Base-by-base conservation (phyloP, 1,139 yeast genomes). In the Yamadazyma buinensis region DNA sequence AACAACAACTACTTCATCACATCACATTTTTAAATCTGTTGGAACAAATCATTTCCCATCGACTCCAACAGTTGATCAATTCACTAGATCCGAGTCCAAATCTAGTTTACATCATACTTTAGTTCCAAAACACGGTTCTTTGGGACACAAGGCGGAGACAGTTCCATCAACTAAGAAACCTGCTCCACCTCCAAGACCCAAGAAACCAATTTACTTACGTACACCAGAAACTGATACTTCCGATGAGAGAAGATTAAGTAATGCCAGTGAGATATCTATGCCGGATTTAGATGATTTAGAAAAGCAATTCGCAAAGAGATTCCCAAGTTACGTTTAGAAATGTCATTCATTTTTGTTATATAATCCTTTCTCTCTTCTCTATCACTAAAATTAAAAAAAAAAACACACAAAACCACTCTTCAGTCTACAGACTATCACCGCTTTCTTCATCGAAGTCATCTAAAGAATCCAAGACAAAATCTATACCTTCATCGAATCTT, bases 401-500 rank as follows among this genome's bases (percentile, higher is more conserved):
- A n/a, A n/a, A n/a, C n/a, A n/a, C n/a, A n/a, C n/a, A n/a, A n/a
- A n/a, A n/a, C n/a, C n/a, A n/a, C n/a, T n/a, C n/a, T n/a, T n/a
- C n/a, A n/a, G n/a, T n/a, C n/a, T n/a, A 10, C 25, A 23, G n/a
- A 34, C 20, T 37, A 44, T 29, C 22, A 33, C 27, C 44, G 43
- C 32, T 50, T 18, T 58, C 51, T 15, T 57, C 52, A 18, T 62
- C 55, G 33, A 52, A 64, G 25, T 75, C 80, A 48, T 78, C 84
- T 31, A 86, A 66, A 3, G 90, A 75, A 51, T 87, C 96, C 43
- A 84, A 65, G 23, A 87, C 74, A 52, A 86, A 87, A 50, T 85
- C 95, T 14, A 84, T 72, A 1, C 90, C 87, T 54, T 88, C 97
- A 35, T 84, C 88, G 47, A 85, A 84, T 51, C 88, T 69, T 54